These are phyloP conservation scores for Calonectria multiphialidica DNA, from an alignment of 2,329 filamentous ascomycete genomes.

Conservation along the genomic window DNA sequence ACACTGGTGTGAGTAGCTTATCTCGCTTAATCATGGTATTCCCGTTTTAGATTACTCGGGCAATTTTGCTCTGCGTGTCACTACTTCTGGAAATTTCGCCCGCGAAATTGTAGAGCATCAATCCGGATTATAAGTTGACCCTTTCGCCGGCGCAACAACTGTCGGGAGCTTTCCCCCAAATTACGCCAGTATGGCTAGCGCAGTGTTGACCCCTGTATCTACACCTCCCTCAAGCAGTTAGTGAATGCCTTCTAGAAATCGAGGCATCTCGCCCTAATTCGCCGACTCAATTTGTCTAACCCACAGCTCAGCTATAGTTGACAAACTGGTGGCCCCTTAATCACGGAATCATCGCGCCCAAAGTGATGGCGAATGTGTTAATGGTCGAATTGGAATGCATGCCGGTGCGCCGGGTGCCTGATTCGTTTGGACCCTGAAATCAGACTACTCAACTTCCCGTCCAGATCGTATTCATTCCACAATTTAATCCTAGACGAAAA, in stretches of 20 bases:
- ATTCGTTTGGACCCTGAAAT: background rate
- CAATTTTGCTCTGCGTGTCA: background rate
- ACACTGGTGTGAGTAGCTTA: background rate
- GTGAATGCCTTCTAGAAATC: background rate
- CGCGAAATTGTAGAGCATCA: background rate
- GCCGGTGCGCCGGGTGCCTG: background rate
- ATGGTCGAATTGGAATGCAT: background rate
- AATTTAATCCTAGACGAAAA: background rate
- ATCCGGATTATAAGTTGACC: background rate
- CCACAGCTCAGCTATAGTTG: background rate
- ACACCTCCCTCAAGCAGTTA: background rate
- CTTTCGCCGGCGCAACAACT: background rate
- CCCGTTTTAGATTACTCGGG: background rate
- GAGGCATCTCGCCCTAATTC: background rate
- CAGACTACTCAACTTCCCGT: background rate
- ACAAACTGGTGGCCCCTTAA: background rate
- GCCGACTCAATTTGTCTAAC: background rate
- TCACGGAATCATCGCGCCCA: background rate
- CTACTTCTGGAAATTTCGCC: background rate
- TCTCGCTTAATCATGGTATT: background rate
- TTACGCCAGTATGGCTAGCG: background rate
- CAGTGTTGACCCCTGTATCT: background rate
- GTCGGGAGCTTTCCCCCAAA: background rate
- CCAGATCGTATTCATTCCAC: background rate
- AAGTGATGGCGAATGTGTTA: background rate